phyloP scores from a whole-genome alignment of 2,329 filamentous ascomycete species.

The Aspergillus pseudonomiae region DNA sequence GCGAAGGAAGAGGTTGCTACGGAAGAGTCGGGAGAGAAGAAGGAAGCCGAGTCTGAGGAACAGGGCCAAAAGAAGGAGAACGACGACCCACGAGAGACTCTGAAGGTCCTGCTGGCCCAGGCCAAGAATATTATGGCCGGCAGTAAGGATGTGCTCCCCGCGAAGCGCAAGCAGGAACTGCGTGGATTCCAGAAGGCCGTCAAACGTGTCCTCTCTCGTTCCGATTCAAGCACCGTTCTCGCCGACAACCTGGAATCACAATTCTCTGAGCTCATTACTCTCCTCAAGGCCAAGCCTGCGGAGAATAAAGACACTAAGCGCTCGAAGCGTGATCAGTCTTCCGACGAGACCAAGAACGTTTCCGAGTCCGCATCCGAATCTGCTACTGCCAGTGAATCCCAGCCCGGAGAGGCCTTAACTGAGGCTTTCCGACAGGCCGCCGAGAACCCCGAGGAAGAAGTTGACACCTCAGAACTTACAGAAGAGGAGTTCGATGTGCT shows the following conservation, averaged over 20 bases:
- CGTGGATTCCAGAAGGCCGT: conserved; percentile 71
- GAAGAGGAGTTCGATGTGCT: conserved; percentile 51
- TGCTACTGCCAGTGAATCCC: conserved; percentile 18
- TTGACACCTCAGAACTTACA: conserved; percentile 52
- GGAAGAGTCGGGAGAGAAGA: conserved; percentile 32
- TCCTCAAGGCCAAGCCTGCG: conserved; percentile 47
- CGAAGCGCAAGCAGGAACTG: conserved; percentile 74
- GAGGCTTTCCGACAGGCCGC: conserved; percentile 37
- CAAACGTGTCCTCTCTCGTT: conserved; percentile 63
- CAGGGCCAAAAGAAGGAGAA: conserved; percentile 40
- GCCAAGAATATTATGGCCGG: conserved; percentile 64
- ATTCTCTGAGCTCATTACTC: conserved; percentile 55
- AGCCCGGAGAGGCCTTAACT: conserved; percentile 33
- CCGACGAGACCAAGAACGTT: conserved; percentile 12
- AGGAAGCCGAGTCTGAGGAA: conserved; percentile 28
- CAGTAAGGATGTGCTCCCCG: conserved; percentile 58
- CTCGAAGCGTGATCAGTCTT: conserved; percentile 22
- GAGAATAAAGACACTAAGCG: conserved; percentile 26
- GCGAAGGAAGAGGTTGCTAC: conserved; percentile 32
- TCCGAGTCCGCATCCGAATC: conserved; percentile 13
- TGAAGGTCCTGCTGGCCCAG: conserved; percentile 58
- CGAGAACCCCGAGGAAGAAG: conserved; percentile 33
- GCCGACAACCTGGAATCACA: conserved; percentile 57
- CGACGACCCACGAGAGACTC: conserved; percentile 48
- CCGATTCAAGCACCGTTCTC: conserved; percentile 48